These are phyloP conservation scores for Fragaria iinumae DNA, from an alignment of 306 rosid species.

Conservation along the genomic window DNA sequence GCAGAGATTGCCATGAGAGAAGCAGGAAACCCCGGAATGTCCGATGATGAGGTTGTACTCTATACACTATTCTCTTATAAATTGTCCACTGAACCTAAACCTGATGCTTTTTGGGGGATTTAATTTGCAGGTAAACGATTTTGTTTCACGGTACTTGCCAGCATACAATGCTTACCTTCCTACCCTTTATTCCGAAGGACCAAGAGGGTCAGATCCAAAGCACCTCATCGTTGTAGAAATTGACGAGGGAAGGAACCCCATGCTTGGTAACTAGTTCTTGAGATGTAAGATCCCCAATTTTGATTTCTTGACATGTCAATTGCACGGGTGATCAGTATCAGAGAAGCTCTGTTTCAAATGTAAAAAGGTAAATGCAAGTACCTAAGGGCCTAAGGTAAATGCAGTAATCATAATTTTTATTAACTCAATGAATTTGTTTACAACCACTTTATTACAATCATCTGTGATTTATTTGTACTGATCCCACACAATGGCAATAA, in stretches of 20 bases:
- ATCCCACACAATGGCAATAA: slow-evolving; percentile 12
- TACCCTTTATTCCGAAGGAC: slow-evolving; percentile 82
- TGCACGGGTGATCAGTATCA: slow-evolving; percentile 13
- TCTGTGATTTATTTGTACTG: background rate
- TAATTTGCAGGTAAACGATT: slow-evolving; percentile 65
- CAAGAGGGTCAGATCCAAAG: slow-evolving; percentile 72
- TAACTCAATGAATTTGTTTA: background rate
- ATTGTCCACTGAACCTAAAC: slow-evolving; percentile 18
- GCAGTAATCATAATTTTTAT: background rate
- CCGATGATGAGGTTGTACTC: slow-evolving; percentile 71
- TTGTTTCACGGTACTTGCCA: slow-evolving; percentile 91
- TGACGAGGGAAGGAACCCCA: slow-evolving; percentile 90
- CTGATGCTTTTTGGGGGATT: slow-evolving; percentile 20
- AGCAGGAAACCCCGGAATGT: slow-evolving; percentile 92
- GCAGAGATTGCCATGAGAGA: slow-evolving; percentile 99
- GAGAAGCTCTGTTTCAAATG: slow-evolving; percentile 14
- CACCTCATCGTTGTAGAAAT: slow-evolving; percentile 69
- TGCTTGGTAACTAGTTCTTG: slow-evolving; percentile 47
- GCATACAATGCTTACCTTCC: slow-evolving; percentile 94
- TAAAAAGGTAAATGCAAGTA: slow-evolving; percentile 1
- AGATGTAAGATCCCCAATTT: slow-evolving; percentile 22
- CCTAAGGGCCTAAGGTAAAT: background rate
- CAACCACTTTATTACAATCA: background rate
- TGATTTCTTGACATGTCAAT: slow-evolving; percentile 34
- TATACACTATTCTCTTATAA: slow-evolving; percentile 4